Evolutionary conservation across 169 alveolate species (phyloP).

Genomic region (Condylostoma magnum): DNA sequence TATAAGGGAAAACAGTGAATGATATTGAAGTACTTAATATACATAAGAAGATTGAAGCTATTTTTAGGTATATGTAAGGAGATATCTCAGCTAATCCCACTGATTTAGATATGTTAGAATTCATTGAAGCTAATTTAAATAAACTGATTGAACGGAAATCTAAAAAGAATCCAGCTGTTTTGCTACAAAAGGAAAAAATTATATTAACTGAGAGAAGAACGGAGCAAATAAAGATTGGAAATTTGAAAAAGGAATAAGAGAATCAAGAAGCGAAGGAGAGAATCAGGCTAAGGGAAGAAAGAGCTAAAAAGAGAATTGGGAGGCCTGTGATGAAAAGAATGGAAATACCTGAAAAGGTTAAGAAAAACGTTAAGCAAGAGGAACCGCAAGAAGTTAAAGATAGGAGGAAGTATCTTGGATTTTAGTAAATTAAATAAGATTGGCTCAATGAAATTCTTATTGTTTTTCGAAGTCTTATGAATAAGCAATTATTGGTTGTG

Average conservation of each 20-base stretch:
- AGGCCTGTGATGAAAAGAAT: conserved; percentile 11
- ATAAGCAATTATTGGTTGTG: no score
- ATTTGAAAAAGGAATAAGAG: background rate
- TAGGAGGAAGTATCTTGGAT: conserved; percentile 24
- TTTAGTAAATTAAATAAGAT: no score
- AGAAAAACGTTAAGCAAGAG: background rate
- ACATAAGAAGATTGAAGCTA: background rate
- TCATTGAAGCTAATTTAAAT: background rate
- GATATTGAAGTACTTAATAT: background rate
- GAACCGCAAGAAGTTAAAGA: conserved; percentile 25
- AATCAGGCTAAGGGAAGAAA: background rate
- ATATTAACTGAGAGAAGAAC: background rate
- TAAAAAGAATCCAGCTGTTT: background rate
- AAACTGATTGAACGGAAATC: background rate
- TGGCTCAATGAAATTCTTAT: no score
- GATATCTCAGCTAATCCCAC: background rate
- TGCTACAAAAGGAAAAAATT: background rate
- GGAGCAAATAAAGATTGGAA: background rate
- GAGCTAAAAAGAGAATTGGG: background rate
- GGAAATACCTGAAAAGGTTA: conserved; percentile 11
- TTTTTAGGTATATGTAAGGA: background rate
- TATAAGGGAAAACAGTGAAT: background rate
- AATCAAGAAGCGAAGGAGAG: background rate
- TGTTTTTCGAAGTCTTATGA: no score
- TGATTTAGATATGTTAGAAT: background rate